Conservation (phyloP, 352 stramenopile species). For the Globisporangium takayamanum region DNA sequence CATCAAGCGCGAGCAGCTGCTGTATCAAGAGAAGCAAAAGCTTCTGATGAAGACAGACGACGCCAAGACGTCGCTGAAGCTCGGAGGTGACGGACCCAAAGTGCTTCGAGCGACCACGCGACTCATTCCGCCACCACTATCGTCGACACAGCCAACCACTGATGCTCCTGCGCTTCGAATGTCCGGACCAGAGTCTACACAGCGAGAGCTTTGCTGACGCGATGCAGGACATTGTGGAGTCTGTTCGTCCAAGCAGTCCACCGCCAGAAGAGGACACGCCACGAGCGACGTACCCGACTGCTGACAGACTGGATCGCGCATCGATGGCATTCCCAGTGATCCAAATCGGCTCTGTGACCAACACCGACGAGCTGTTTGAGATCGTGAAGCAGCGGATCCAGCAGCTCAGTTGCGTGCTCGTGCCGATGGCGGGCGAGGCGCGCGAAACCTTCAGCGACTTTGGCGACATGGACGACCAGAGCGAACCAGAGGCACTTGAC, state of each 20-base stretch:
- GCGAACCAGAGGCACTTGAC: constrained; percentile 1
- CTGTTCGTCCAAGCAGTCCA: constrained; percentile 4
- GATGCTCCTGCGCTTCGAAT: neutral
- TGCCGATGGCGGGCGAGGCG: constrained; percentile 15
- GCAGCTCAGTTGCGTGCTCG: constrained; percentile 21
- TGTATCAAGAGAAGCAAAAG: constrained; percentile 27
- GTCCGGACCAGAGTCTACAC: neutral
- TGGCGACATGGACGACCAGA: constrained; percentile 25
- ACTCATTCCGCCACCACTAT: neutral
- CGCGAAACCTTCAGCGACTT: constrained; percentile 41
- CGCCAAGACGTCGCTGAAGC: neutral
- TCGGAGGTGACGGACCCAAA: neutral
- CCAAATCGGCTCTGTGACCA: constrained; percentile 34
- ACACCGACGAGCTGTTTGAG: constrained; percentile 45
- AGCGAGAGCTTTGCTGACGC: constrained; percentile 17
- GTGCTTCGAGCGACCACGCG: constrained; percentile 3
- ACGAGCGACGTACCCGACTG: neutral
- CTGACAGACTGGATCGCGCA: neutral
- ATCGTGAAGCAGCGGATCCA: constrained; percentile 39
- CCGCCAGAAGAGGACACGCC: constrained; percentile 9
- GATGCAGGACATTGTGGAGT: constrained; percentile 20
- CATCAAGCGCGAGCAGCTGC: constrained; percentile 31
- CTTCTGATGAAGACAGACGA: neutral
- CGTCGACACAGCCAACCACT: neutral
- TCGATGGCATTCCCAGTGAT: constrained; percentile 24